Evolutionary conservation across 2,329 filamentous ascomycete genomes (phyloP).

Genomic region (Aureobasidium sp.): DNA sequence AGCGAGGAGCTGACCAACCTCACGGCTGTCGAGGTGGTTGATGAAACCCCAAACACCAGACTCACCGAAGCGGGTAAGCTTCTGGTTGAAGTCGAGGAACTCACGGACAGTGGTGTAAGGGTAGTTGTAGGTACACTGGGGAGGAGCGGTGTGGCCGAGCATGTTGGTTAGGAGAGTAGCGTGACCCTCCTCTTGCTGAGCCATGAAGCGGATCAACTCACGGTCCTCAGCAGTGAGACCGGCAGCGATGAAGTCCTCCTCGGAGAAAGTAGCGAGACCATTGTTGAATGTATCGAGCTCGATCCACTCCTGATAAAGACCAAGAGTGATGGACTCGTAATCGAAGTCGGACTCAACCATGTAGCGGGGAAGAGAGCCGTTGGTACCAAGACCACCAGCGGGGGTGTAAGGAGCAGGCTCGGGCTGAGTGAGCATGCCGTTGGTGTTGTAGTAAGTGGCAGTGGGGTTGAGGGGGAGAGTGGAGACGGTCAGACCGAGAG

Average conservation of each 20-base stretch:
- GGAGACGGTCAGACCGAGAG: constrained; percentile 50
- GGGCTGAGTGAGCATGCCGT: constrained; percentile 59
- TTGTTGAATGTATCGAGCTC: constrained; percentile 77
- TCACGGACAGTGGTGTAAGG: constrained; percentile 66
- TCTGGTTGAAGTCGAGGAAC: constrained; percentile 77
- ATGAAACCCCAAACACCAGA: constrained; percentile 75
- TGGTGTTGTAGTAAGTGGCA: constrained; percentile 61
- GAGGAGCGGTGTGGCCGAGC: constrained; percentile 60
- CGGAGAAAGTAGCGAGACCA: constrained; percentile 61
- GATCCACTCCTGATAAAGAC: constrained; percentile 75
- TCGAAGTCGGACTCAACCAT: constrained; percentile 75
- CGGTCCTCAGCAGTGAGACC: constrained; percentile 63
- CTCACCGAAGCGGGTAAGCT: constrained; percentile 75
- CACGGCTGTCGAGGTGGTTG: constrained; percentile 66
- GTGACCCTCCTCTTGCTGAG: constrained; percentile 67
- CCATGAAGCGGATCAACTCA: constrained; percentile 67
- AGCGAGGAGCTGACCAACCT: constrained; percentile 62
- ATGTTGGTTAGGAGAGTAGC: constrained; percentile 71
- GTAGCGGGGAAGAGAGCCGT: constrained; percentile 68
- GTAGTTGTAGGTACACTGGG: constrained; percentile 75
- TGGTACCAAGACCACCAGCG: constrained; percentile 63
- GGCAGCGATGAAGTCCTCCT: constrained; percentile 58
- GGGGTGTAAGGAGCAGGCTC: constrained; percentile 66
- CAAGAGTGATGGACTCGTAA: constrained; percentile 67
- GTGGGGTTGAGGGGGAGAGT: constrained; percentile 50